Evolutionary conservation across 345 rosid genomes (phyloP).

Genomic region (Chamaenerion angustifolium): DNA sequence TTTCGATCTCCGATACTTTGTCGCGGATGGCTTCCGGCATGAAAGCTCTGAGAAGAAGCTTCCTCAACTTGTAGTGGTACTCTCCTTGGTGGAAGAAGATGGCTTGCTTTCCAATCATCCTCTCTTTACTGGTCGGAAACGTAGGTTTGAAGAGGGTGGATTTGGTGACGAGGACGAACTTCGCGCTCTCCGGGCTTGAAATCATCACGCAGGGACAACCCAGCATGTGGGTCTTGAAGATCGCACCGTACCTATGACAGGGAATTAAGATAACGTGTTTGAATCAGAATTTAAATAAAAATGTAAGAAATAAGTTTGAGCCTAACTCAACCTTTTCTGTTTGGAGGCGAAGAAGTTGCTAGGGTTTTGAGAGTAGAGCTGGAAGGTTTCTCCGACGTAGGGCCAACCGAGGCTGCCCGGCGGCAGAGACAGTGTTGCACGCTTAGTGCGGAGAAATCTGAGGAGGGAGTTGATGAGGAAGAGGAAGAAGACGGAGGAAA

Average conservation of each 20-base stretch:
- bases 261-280: no score
- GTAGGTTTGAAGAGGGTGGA: no score
- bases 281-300: background rate
- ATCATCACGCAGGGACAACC: conserved; percentile 90
- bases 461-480: no score
- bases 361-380: conserved; percentile 89
- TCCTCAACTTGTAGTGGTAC: conserved; percentile 57
- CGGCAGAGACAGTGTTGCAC: no score
- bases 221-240: conserved; percentile 69
- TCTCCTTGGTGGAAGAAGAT: conserved; percentile 82
- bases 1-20: conserved; percentile 41
- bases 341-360: conserved; percentile 69
- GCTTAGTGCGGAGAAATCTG: no score
- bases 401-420: conserved; percentile 80
- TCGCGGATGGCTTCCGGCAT: conserved; percentile 42
- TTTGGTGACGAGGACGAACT: no score
- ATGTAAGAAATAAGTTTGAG: conserved; percentile 10
- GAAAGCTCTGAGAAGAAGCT: conserved; percentile 73
- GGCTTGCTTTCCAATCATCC: no score
- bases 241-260: conserved; percentile 46
- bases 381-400: conserved; percentile 71
- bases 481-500: no score
- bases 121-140: no score
- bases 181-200: no score
- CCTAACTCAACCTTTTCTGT: conserved; percentile 26